These are phyloP conservation scores for Phytophthora parvispora DNA, from an alignment of 352 stramenopile species.

Conservation along the genomic window DNA sequence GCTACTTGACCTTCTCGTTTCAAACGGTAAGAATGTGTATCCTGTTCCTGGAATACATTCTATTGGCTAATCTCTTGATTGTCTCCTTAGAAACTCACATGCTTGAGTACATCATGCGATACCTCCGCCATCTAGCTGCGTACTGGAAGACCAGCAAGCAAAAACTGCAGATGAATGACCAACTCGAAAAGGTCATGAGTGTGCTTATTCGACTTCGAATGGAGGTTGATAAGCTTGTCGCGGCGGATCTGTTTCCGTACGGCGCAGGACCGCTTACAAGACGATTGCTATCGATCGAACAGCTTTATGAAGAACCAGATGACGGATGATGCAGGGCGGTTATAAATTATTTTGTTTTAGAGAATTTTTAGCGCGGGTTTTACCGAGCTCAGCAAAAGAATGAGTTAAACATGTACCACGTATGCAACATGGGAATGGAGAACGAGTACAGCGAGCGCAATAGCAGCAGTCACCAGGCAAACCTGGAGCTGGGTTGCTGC, in stretches of 20 bases:
- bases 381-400: constrained; percentile 1
- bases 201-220: constrained; percentile 71
- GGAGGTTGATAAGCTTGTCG: constrained; percentile 65
- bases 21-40: constrained; percentile 60
- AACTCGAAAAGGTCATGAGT: constrained; percentile 52
- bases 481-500: too few relatives aligned
- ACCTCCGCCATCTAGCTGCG: constrained; percentile 47
- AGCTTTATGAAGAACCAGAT: constrained; percentile 51
- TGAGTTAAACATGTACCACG: constrained; percentile 17
- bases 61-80: too few relatives aligned
- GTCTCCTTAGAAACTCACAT: constrained; percentile 64
- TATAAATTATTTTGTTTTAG: constrained; percentile 62
- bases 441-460: neutral
- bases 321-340: constrained; percentile 22
- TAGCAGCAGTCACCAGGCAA: constrained; percentile 5
- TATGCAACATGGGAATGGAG: too few relatives aligned
- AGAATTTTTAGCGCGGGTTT: constrained; percentile 12
- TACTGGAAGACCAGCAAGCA: constrained; percentile 40
- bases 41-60: too few relatives aligned
- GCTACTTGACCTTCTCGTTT: constrained; percentile 75
- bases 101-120: constrained; percentile 70
- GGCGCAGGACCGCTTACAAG: constrained; percentile 51
- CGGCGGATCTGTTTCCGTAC: constrained; percentile 65
- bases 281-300: constrained; percentile 59
- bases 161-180: constrained; percentile 25